These are phyloP conservation scores for Eucalyptus rudis DNA, from an alignment of 345 rosid species.

Conservation along the genomic window DNA sequence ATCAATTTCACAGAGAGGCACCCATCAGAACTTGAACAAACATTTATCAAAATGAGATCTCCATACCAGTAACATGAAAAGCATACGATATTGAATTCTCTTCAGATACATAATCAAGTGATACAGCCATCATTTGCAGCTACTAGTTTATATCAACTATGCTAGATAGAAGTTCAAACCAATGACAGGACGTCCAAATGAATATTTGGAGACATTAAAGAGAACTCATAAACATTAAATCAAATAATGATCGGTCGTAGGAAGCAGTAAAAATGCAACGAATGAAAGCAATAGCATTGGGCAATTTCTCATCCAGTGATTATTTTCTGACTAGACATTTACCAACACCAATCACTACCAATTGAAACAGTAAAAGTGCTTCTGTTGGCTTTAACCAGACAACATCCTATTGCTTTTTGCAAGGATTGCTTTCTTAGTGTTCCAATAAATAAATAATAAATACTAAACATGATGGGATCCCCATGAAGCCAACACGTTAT, in stretches of 20 bases:
- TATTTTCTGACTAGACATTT: not conserved
- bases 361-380: not conserved
- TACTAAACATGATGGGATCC: not conserved
- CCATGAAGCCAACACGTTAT: not conserved
- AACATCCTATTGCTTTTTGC: not conserved
- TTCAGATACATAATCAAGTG: not conserved
- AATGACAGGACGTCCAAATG: not conserved
- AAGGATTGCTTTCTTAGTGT: not conserved
- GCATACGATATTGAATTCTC: not conserved
- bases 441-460: not conserved
- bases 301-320: not conserved
- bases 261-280: not conserved
- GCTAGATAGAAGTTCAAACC: not conserved
- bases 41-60: not conserved
- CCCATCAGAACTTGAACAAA: not conserved
- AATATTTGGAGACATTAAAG: not conserved
- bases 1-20: not conserved
- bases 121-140: not conserved
- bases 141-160: not conserved
- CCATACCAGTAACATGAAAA: not conserved
- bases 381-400: not conserved
- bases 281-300: not conserved
- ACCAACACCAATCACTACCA: not conserved
- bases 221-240: not conserved
- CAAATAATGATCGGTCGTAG: not conserved